Percentiles rank a stretch among this genome's conserved stretches.
phyloP scores from a whole-genome alignment of 129 eudicot genomes.

The Flaveria trinervia region DNA sequence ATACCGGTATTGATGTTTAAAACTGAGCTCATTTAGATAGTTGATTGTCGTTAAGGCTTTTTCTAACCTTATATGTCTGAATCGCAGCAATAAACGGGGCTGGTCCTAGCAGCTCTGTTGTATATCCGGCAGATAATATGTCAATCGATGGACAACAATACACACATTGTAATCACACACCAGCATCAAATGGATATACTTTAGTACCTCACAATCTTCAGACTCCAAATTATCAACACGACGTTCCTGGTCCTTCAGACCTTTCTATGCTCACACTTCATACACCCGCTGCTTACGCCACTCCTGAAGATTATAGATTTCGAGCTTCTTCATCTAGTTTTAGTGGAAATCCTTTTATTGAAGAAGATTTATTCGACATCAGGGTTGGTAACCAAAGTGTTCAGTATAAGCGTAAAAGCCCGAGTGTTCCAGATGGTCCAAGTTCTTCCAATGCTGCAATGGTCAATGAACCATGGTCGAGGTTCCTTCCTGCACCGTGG shows the following conservation, averaged over 20 bases:
- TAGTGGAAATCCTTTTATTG: constrained; percentile 46
- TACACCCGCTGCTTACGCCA: constrained; percentile 39
- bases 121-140: constrained; percentile 50
- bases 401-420: constrained; percentile 67
- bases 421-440: constrained; percentile 48
- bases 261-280: constrained; percentile 54
- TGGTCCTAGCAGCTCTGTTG: constrained; percentile 42
- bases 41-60: neutral
- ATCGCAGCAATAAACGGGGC: constrained; percentile 50
- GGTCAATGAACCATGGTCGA: constrained; percentile 46
- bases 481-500: constrained; percentile 53
- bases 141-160: constrained; percentile 45
- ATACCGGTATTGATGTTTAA: constrained; percentile 40
- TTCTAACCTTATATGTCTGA: neutral
- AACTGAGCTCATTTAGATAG: neutral
- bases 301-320: constrained; percentile 52
- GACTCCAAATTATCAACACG: constrained; percentile 52
- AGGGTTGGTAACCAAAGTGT: constrained; percentile 48
- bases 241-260: constrained; percentile 50
- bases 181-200: constrained; percentile 43
- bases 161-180: constrained; percentile 51
- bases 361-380: constrained; percentile 51
- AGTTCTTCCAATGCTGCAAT: constrained; percentile 50
- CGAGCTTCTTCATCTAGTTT: constrained; percentile 62
- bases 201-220: constrained; percentile 43